Base-by-base conservation (phyloP, 2,329 filamentous ascomycete species). In the Proliferodiscus dingleyae region DNA sequence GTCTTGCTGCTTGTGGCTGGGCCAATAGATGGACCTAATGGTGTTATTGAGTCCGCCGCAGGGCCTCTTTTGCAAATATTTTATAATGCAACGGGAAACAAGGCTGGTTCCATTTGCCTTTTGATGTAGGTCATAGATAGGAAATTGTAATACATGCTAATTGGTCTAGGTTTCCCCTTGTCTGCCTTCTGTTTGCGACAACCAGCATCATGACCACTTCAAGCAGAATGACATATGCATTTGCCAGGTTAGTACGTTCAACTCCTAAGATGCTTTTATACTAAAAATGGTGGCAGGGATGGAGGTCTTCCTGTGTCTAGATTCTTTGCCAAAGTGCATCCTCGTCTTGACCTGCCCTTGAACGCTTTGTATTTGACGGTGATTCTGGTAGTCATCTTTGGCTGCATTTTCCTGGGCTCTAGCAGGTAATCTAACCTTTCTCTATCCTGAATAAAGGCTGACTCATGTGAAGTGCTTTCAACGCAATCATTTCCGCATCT, bases 391-490 rank as follows among this genome's bases (percentile, higher is more conserved):
- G 69, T 85, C 23, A 69, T 87, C 15, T 86, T 87, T 47, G 83
- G 84, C 0, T 73, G 76, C 45, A 80, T 87, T 47, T 85, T 85
- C 63, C 69, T 88, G 2, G 83, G 82, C 0, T 86, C 82, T 1
- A 71, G 66, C 46, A 79, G 47, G 45, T 47, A 42, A 11, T 10
- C n/a, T 40, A 8, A 9, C 15, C 15, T 13, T n/a, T 8, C 16
- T 15, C 9, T 15, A 26, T 13, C 13, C 8, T 26, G 8, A 3
- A 10, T 34, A 10, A 10, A 16, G 21, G 39, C 43, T 50, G 36
- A 50, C 8, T 4, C 13, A 10, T 2, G 4, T 21, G 2, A 34
- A 52, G 76, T 48, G 83, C 83, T 0, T 87, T 88, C 64, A 86
- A 85, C 42, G 83, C 83, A 13, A 85, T 87, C 54, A 74, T 85